Evolutionary conservation across 2,329 filamentous ascomycete genomes (phyloP), one percentile per base, ranked within the genome.

Genomic region (Neofusicoccum ribis): DNA sequence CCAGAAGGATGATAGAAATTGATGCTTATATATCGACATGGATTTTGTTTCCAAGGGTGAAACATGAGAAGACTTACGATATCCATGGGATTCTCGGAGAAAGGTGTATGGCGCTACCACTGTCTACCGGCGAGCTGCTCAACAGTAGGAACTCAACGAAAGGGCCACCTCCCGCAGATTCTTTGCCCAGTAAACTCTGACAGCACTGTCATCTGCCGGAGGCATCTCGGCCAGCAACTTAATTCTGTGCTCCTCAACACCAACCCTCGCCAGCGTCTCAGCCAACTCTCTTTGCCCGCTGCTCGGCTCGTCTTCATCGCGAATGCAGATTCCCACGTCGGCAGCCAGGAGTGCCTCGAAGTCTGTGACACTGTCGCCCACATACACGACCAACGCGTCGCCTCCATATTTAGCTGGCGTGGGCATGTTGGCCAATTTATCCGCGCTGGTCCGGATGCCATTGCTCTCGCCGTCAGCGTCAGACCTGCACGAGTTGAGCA

Each of bases 341-440:
- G 80, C 81, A 17, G 71, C 74, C 3, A 80, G 68, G 1, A 84
- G 70, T 51, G 77, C 78, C 50, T 81, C 80, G 20, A 83, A 78
- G 66, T 84, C 82, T 1, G 81, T 82, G 52, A 76, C 73, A 12
- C 80, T 82, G 66, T 84, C 82, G 8, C 82, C 82, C 11, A 83
- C 70, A 65, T 83, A 84, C 5, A 83, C 70, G 1, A 76, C 71
- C 3, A 72, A 56, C 9, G 60, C 43, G 2, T 56, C 47, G 7
- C 44, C 64, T 2, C 39, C 34, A 36, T 61, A 63, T 27, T 68
- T 68, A 36, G 70, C 52, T 0, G 52, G 46, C 9, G 70, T 67
- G 14, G 63, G 54, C 47, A 81, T 62, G 5, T 69, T 68, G 3
- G 64, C 50, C 5, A 79, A 43, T 66, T 83, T 83, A 60, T 82